Base-by-base conservation (phyloP, 345 rosid genomes). In the Abelmoschus esculentus region DNA sequence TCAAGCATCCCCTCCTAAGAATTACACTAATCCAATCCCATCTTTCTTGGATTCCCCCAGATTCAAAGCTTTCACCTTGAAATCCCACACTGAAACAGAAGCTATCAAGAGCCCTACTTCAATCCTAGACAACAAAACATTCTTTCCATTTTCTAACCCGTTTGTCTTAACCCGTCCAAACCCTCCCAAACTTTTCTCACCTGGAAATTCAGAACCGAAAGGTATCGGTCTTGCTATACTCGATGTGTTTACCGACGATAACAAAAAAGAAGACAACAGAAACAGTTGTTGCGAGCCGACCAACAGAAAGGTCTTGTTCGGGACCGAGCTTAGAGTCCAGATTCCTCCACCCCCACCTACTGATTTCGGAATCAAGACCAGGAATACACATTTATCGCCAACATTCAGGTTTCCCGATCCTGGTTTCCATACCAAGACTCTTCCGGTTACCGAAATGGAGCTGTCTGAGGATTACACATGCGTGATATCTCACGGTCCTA, bases 401-500 rank as follows among this genome's bases (percentile, higher is more conserved):
- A 11, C 47, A 61, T 70, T 71, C 32, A 73, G 72, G 38, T 72
- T 82, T 11, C 67, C 55, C 40, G 71, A 62, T 54, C 79, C 77
- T 15, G 55, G 75, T 34, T 11, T 61, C 65, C 81, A 79, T 57
- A 32, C 70, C 3, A 78, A 80, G 42, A 75, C 57, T 58, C 66
- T 86, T 56, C 82, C 83, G 7, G 74, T 78, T 69, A 83, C 79
- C 47, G 89, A 86, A 67, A 85, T 92, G 82, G 93, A 89, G 80
- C 85, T 84, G 55, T 86, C 88, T 34, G 98, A 89, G 75, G 98
- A 93, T 64, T 93, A 93, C 89, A 82, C 66, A 22, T 22, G 26
- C 26, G 26, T 22, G 26, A 22, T 22, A 22, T 22, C 26, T 22
- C 26, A 22, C 26, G 97, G 96, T 13, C 86, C 93, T 3, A 86